Evolutionary conservation across 2,329 filamentous ascomycete genomes (phyloP).

Genomic region (Fusarium secorum): DNA sequence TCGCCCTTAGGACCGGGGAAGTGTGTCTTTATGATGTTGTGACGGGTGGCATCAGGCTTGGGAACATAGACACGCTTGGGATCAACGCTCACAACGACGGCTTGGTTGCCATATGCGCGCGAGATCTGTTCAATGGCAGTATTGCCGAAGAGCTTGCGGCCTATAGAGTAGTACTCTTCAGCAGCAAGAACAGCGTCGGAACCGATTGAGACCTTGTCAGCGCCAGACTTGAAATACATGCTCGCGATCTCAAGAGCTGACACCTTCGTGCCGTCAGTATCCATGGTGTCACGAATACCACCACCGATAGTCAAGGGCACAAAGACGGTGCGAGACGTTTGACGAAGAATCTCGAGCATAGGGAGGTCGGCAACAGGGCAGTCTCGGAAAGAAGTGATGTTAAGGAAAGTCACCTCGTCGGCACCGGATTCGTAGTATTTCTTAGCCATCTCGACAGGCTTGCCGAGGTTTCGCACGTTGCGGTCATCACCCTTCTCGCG

Average conservation of each 20-base stretch:
- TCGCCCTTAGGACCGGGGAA: conserved; percentile 79
- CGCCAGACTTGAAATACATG: conserved; percentile 96
- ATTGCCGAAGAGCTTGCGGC: conserved; percentile 74
- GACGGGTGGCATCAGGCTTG: conserved; percentile 73
- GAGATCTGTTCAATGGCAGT: conserved; percentile 98
- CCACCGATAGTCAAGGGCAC: conserved; percentile 95
- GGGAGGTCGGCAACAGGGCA: conserved; percentile 90
- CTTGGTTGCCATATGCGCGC: conserved; percentile 91
- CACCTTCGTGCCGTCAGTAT: conserved; percentile 86
- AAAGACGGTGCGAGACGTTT: conserved; percentile 89
- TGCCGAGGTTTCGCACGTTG: conserved; percentile 88
- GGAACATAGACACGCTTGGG: conserved; percentile 90
- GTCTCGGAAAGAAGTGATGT: conserved; percentile 98
- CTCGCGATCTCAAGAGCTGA: conserved; percentile 91
- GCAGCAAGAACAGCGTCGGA: conserved; percentile 93
- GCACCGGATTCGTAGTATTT: conserved; percentile 96
- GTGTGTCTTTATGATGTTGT: conserved; percentile 74
- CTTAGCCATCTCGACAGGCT: conserved; percentile 93
- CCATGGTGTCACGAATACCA: conserved; percentile 91
- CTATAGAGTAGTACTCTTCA: conserved; percentile 83
- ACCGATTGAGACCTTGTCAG: conserved; percentile 97
- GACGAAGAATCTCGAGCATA: conserved; percentile 92
- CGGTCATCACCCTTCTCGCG: conserved; percentile 78
- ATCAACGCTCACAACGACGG: conserved; percentile 94
- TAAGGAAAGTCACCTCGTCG: conserved; percentile 96